These are phyloP conservation scores for Ophiostoma ulmi DNA, from an alignment of 2,329 filamentous ascomycete species.

Conservation along the genomic window DNA sequence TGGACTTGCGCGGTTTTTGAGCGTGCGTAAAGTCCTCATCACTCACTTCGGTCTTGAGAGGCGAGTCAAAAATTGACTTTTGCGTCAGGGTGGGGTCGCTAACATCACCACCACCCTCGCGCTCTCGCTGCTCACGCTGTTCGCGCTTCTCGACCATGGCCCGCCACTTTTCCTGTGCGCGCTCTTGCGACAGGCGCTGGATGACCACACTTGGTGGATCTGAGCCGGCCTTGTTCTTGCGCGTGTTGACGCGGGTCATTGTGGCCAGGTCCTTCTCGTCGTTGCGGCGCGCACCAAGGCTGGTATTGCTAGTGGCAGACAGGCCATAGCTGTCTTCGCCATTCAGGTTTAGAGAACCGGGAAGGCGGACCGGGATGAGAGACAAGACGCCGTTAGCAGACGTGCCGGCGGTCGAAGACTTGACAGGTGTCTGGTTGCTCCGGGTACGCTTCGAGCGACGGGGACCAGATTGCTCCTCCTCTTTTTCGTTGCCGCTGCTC, in stretches of 20 bases:
- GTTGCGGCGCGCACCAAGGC: constrained; percentile 31
- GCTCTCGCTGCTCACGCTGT: constrained; percentile 27
- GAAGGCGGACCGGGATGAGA: constrained; percentile 34
- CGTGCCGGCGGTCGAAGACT: constrained; percentile 24
- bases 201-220: constrained; percentile 34
- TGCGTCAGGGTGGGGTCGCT: constrained; percentile 18
- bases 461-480: constrained; percentile 7
- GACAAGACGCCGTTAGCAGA: constrained; percentile 32
- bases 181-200: constrained; percentile 31
- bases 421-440: constrained; percentile 23
- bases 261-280: constrained; percentile 42
- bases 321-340: constrained; percentile 29
- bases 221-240: constrained; percentile 42
- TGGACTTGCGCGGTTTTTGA: background rate
- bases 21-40: background rate
- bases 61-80: constrained; percentile 32
- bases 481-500: background rate
- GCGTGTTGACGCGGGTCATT: constrained; percentile 42
- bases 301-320: constrained; percentile 22
- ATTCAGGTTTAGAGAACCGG: constrained; percentile 32
- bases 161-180: constrained; percentile 15
- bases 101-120: background rate
- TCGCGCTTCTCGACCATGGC: constrained; percentile 20
- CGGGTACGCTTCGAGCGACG: constrained; percentile 27
- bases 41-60: background rate